Evolutionary conservation across 768 basidiomycete species (phyloP), one percentile per base, ranked within the genome.

Genomic region (Bullera alba): DNA sequence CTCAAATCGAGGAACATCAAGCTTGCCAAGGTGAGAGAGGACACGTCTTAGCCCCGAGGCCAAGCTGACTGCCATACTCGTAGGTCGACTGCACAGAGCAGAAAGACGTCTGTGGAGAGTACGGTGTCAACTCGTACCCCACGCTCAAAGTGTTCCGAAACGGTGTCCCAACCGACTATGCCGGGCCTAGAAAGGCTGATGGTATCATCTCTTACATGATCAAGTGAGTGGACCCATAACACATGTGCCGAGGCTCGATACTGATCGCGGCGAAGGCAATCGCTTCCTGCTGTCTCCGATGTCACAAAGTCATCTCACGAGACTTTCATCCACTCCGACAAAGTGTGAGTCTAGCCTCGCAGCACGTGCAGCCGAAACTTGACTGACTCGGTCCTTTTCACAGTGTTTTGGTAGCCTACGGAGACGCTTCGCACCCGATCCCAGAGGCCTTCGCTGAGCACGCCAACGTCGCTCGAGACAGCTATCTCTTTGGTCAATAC

Each of bases 161-260:
- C 50, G 95, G 95, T 41, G 80, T 80, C 22, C 70, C 83, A 19
- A 72, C 78, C 1, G 91, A 96, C 21, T 99, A 97, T 74, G 72
- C 64, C 48, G 95, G 95, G 38, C 86, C 90, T 15, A 79, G 95
- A 45, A 88, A 95, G 73, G 85, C 90, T 8, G 95, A 97, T 57
- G 92, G 95, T 16, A 99, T 99, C 66, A 77, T 93, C 70, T 83
- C 83, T 73, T 95, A 95, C 77, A 96, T 97, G 93, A 71, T 80
- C 77, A 97, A 96, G 92, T 92, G 25, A n/a, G 19, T 21, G 3
- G n/a, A n/a, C n/a, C n/a, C n/a, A n/a, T n/a, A n/a, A 4, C 10
- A 42, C 22, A 4, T 28, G 14, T 55, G 29, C 39, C 34, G 51
- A 22, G 46, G 16, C 5, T 39, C 50, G 59, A 52, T 63, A 39